Percentiles rank a stretch among this genome's conserved stretches.
Conservation (phyloP, 352 stramenopile genomes). For the Sclerospora graminicola region DNA sequence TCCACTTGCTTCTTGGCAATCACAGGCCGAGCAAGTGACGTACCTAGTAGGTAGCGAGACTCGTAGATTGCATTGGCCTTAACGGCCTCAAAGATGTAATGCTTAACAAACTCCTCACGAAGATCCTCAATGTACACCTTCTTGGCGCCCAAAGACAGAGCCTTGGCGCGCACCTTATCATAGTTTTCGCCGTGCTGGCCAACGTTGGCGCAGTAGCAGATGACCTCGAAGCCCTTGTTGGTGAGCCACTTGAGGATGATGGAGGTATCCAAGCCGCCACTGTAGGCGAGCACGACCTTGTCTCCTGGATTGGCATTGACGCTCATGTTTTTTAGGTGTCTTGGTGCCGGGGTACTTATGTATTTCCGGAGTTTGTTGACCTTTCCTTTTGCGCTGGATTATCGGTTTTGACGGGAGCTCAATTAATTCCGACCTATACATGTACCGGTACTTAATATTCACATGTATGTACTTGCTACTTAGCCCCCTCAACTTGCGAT, state of each 20-base stretch:
- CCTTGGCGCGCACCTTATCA: conserved; percentile 90
- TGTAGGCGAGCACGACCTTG: conserved; percentile 96
- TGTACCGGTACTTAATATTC: no score
- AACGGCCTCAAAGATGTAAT: conserved; percentile 91
- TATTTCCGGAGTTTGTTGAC: no score
- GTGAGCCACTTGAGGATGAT: conserved; percentile 98
- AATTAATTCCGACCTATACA: no score
- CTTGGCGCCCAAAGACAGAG: conserved; percentile 52
- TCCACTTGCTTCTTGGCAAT: conserved; percentile 97
- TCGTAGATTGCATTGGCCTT: conserved; percentile 98
- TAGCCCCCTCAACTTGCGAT: no score
- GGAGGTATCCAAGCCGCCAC: conserved; percentile 96
- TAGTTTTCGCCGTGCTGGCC: conserved; percentile 96
- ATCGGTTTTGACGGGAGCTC: no score
- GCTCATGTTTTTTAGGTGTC: no score
- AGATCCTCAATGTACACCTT: conserved; percentile 95
- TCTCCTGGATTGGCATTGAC: conserved; percentile 59
- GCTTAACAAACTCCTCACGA: conserved; percentile 93
- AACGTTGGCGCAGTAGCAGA: conserved; percentile 98
- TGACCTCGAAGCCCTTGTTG: conserved; percentile 97
- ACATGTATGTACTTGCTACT: no score
- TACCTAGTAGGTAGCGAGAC: conserved; percentile 94
- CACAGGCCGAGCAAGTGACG: conserved; percentile 94
- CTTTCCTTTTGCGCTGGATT: no score
- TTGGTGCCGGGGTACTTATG: no score